Evolutionary conservation across 176 grass and related monocot species (phyloP).

Genomic region (Dactylis glomerata): DNA sequence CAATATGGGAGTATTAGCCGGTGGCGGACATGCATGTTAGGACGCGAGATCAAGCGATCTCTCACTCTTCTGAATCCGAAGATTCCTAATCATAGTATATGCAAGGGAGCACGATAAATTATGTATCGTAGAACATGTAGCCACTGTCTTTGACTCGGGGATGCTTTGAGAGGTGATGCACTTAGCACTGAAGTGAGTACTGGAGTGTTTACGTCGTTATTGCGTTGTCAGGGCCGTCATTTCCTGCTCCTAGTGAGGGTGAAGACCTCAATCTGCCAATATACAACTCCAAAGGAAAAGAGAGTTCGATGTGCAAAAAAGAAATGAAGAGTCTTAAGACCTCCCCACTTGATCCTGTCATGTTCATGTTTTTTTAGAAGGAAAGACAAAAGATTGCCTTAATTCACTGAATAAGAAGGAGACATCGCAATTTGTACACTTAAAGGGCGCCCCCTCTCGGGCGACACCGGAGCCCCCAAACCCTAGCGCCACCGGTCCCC

Average conservation of each 20-base stretch:
- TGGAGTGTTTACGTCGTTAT: not conserved
- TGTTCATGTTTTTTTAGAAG: no score
- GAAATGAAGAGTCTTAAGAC: not conserved
- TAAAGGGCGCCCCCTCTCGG: no score
- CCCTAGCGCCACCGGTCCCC: no score
- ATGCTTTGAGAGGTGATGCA: not conserved
- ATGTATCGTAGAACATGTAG: not conserved
- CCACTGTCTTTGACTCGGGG: not conserved
- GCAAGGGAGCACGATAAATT: not conserved
- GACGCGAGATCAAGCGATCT: not conserved
- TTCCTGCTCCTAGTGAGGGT: not conserved
- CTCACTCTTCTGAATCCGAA: conserved; percentile 3
- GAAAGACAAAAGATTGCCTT: no score
- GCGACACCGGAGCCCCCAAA: no score
- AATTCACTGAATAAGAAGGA: no score
- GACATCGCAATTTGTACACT: no score
- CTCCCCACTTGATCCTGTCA: not conserved
- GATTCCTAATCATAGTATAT: conserved; percentile 1
- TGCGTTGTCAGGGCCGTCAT: not conserved
- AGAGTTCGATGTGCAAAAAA: not conserved
- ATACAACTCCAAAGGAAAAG: not conserved
- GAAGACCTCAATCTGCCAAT: not conserved
- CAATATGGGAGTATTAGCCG: not conserved
- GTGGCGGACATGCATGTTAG: not conserved
- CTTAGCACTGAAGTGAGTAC: not conserved